phyloP scores from a whole-genome alignment of 306 rosid species.

The Trifolium pratense region DNA sequence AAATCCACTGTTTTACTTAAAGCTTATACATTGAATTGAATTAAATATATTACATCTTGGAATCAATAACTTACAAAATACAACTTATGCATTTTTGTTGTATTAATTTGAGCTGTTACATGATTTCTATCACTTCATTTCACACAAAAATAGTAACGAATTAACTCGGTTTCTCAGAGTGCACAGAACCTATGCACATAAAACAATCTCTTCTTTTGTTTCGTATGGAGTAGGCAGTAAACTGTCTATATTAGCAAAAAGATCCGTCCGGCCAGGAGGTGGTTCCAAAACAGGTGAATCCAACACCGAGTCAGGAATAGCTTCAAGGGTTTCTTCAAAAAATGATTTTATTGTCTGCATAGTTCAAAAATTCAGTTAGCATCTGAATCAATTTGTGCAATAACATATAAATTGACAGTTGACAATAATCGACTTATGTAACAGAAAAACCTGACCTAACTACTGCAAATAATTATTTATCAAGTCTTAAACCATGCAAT shows the following conservation, averaged over 20 bases:
- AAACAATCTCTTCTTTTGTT: conserved; percentile 48
- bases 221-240: conserved; percentile 74
- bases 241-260: conserved; percentile 57
- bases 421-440: conserved; percentile 10
- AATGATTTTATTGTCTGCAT: conserved; percentile 80
- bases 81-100: neutral
- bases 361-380: conserved; percentile 47
- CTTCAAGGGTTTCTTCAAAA: conserved; percentile 83
- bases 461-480: neutral
- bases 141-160: conserved; percentile 32
- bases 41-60: conserved; percentile 32
- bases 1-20: neutral
- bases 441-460: conserved; percentile 22
- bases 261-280: conserved; percentile 58
- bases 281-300: conserved; percentile 69
- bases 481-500: conserved; percentile 19
- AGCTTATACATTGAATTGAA: neutral
- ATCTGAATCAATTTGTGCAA: conserved; percentile 31
- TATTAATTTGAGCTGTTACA: conserved; percentile 22
- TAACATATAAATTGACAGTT: conserved; percentile 15
- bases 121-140: conserved; percentile 22
- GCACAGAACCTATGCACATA: conserved; percentile 55
- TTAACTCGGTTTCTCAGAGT: conserved; percentile 26
- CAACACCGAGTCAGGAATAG: conserved; percentile 79
- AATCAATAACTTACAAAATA: conserved; percentile 28